Evolutionary conservation across 768 basidiomycete species (phyloP).

Genomic region (Tricholoma sp.): DNA sequence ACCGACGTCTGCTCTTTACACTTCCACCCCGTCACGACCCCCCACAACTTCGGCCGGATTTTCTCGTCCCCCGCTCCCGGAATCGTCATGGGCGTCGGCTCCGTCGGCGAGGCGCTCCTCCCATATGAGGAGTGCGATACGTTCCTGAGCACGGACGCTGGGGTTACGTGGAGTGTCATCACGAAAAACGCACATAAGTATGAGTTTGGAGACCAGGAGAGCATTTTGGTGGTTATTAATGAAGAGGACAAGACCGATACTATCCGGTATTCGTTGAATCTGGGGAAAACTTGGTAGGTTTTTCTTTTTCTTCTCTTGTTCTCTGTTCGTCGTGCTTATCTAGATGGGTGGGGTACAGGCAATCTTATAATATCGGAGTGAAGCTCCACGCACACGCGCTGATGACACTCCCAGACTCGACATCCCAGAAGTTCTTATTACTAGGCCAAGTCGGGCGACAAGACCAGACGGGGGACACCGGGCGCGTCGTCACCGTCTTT

Average conservation of each 20-base stretch:
- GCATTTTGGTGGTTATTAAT: conserved; percentile 74
- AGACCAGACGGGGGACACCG: too few species aligned
- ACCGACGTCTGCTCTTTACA: too few species aligned
- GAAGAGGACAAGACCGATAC: conserved; percentile 74
- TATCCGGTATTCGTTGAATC: conserved; percentile 75
- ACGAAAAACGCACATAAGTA: conserved; percentile 80
- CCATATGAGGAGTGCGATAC: too few species aligned
- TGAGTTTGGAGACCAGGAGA: conserved; percentile 90
- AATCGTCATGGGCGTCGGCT: too few species aligned
- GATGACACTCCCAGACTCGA: conserved; percentile 89
- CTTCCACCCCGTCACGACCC: too few species aligned
- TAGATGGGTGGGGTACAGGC: conserved; percentile 38
- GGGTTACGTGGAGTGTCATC: conserved; percentile 78
- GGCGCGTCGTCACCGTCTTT: conserved; percentile 67
- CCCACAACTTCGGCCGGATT: too few species aligned
- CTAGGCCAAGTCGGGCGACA: too few species aligned
- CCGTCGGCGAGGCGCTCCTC: too few species aligned
- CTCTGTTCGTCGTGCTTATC: neutral
- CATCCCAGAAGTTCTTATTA: conserved; percentile 92
- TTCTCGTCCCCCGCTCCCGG: too few species aligned
- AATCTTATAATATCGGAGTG: conserved; percentile 61
- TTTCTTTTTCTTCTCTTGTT: neutral
- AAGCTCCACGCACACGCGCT: conserved; percentile 68
- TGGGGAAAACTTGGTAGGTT: conserved; percentile 78
- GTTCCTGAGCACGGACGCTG: too few species aligned